These are phyloP conservation scores for Colletotrichum trifolii DNA, from an alignment of 2,329 filamentous ascomycete genomes.

Conservation along the genomic window DNA sequence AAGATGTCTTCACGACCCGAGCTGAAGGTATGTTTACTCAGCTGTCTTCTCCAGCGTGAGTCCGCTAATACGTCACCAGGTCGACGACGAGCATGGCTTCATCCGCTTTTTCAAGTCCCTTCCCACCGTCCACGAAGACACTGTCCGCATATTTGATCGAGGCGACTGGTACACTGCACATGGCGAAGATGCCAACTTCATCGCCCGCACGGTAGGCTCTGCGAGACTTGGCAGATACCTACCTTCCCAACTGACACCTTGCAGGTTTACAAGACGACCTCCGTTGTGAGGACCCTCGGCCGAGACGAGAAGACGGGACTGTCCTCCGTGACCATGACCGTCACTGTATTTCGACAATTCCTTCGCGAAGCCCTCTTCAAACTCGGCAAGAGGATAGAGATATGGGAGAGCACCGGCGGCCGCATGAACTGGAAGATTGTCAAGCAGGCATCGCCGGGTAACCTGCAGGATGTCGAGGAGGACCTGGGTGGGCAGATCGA, in stretches of 20 bases:
- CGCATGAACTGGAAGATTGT: constrained; percentile 92
- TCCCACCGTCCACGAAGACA: constrained; percentile 75
- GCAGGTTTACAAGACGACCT: constrained; percentile 96
- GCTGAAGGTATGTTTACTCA: constrained; percentile 65
- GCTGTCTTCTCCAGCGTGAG: constrained; percentile 19
- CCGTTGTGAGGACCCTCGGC: constrained; percentile 90
- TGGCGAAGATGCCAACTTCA: constrained; percentile 84
- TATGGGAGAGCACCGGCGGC: constrained; percentile 80
- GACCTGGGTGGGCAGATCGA: constrained; percentile 90
- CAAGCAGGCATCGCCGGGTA: constrained; percentile 95
- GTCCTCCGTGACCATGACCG: constrained; percentile 93
- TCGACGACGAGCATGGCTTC: constrained; percentile 97
- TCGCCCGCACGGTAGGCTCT: constrained; percentile 75
- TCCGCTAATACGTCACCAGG: constrained; percentile 57
- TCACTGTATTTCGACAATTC: constrained; percentile 95
- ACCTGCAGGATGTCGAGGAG: constrained; percentile 96
- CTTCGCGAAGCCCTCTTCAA: constrained; percentile 93
- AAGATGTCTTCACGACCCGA: constrained; percentile 79
- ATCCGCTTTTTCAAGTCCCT: constrained; percentile 96
- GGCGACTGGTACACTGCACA: constrained; percentile 97
- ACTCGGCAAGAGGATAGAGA: constrained; percentile 89
- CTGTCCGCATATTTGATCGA: constrained; percentile 91
- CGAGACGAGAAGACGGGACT: constrained; percentile 85
- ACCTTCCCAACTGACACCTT: constrained; percentile 1
- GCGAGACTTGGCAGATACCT: not conserved